Evolutionary conservation across 2,329 filamentous ascomycete genomes (phyloP).

Genomic region (Curvularia lunata): DNA sequence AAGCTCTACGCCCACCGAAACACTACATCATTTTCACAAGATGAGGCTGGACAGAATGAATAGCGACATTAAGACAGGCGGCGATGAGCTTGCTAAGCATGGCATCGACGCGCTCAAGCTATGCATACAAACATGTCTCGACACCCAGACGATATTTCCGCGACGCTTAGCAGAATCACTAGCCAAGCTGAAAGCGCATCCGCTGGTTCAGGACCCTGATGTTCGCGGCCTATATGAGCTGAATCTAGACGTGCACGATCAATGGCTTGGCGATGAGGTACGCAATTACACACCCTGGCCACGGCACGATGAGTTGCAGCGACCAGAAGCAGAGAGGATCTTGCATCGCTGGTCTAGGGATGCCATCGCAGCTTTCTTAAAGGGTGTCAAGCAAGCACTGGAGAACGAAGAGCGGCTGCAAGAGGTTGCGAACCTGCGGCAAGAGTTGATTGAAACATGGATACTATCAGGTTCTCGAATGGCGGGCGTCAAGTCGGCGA

Average conservation of each 20-base stretch:
- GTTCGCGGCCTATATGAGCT: conserved; percentile 72
- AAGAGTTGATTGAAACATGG: conserved; percentile 75
- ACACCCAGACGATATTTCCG: conserved; percentile 78
- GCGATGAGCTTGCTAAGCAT: conserved; percentile 56
- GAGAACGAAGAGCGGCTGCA: conserved; percentile 69
- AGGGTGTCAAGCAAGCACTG: conserved; percentile 68
- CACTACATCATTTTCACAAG: conserved; percentile 77
- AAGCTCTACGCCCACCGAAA: conserved; percentile 79
- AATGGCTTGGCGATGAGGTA: conserved; percentile 84
- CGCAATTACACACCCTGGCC: conserved; percentile 87
- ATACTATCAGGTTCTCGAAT: conserved; percentile 70
- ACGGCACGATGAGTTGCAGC: conserved; percentile 71
- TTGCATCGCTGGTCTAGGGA: conserved; percentile 51
- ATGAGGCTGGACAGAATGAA: conserved; percentile 73
- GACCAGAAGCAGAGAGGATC: conserved; percentile 51
- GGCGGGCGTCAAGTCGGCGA: conserved; percentile 69
- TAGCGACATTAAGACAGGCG: conserved; percentile 61
- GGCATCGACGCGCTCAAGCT: conserved; percentile 72
- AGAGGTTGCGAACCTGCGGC: conserved; percentile 72
- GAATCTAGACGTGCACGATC: conserved; percentile 76
- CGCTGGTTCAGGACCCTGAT: conserved; percentile 73
- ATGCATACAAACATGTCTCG: conserved; percentile 77
- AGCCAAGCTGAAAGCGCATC: conserved; percentile 69
- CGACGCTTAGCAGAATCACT: conserved; percentile 73
- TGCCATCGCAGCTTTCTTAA: conserved; percentile 52